Evolutionary conservation across 306 rosid species (phyloP), one percentile per base, ranked within the genome.

Genomic region (Sesbania bispinosa): DNA sequence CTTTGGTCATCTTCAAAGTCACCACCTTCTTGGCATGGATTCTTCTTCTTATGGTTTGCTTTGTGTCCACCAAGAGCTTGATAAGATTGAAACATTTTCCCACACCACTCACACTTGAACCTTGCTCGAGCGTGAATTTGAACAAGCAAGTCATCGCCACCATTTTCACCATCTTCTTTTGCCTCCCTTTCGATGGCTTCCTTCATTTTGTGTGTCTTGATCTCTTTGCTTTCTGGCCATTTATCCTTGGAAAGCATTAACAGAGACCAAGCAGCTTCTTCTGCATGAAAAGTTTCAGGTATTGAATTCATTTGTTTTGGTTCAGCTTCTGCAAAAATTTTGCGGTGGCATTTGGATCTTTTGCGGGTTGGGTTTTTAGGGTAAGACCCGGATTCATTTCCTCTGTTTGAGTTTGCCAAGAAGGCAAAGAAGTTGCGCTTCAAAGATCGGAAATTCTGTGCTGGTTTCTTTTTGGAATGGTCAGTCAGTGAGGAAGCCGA

Each of bases 31-130:
- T 51, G 45, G 6, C 36, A 9, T 20, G 11, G 62, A 41, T 64
- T 62, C 8, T 21, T 53, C 50, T 47, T 85, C 73, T 62, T 87
- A 45, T 90, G 96, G 60, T 57, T 83, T 1, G 91, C 87, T 36
- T 60, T 86, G 63, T 88, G 94, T 1, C 92, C 92, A 10, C 90
- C 90, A 2, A 88, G 87, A 0, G 90, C 94, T 11, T 90, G 94
- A 74, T 79, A 62, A 45, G 90, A 84, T 29, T 8, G 38, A 39
- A 83, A 83, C 16, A 11, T 66, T 71, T 83, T 90, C 10, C 41
- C 38, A 5, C 97, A 85, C 2, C 71, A 71, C 4, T 71, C 71
- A 2, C 97, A 90, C 61, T 72, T 73, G 80, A 62, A 86, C 67
- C 23, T 72, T 0, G 54, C n/a, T 20, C 1, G 55, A 18, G 33